Conservation (phyloP, 2,329 filamentous ascomycete species). For the Phaeosphaeria sp. region DNA sequence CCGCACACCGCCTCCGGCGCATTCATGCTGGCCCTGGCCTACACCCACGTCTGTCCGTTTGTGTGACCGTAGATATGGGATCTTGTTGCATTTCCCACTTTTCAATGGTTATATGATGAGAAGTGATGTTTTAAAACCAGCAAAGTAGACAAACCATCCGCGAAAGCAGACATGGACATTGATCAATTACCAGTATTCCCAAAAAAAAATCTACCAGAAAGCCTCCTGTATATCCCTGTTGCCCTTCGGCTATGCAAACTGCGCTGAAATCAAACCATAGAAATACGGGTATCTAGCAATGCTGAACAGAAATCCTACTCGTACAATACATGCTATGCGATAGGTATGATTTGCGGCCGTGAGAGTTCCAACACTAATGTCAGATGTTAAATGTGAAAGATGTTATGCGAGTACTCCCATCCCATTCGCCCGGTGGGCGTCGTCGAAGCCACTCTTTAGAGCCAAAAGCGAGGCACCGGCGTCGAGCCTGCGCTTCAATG, state of each 20-base stretch:
- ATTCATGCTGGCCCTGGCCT: slow-evolving; percentile 12
- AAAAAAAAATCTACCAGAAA: background rate
- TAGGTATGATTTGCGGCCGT: slow-evolving; percentile 18
- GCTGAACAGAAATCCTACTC: slow-evolving; percentile 35
- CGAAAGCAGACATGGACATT: background rate
- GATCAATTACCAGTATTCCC: slow-evolving; percentile 9
- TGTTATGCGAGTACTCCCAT: slow-evolving; percentile 37
- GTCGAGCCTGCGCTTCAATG: slow-evolving; percentile 46
- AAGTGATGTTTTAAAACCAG: too few species aligned
- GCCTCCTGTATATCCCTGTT: background rate
- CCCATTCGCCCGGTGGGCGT: slow-evolving; percentile 29
- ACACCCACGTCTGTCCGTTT: background rate
- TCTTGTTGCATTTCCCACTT: too few species aligned
- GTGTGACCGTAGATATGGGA: background rate
- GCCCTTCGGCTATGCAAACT: slow-evolving; percentile 9
- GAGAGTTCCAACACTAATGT: slow-evolving; percentile 7
- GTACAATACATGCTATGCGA: slow-evolving; percentile 24
- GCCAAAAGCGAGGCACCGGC: slow-evolving; percentile 44
- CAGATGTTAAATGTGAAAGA: slow-evolving; percentile 2
- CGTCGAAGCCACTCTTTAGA: slow-evolving; percentile 38
- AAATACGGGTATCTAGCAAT: slow-evolving; percentile 51
- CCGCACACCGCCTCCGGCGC: slow-evolving; percentile 27
- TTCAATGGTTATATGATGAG: too few species aligned
- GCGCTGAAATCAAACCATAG: slow-evolving; percentile 28
- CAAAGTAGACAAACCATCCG: background rate